These are phyloP conservation scores for Kodamaea anthophila DNA, from an alignment of 1,139 yeast species.

Conservation along the genomic window DNA sequence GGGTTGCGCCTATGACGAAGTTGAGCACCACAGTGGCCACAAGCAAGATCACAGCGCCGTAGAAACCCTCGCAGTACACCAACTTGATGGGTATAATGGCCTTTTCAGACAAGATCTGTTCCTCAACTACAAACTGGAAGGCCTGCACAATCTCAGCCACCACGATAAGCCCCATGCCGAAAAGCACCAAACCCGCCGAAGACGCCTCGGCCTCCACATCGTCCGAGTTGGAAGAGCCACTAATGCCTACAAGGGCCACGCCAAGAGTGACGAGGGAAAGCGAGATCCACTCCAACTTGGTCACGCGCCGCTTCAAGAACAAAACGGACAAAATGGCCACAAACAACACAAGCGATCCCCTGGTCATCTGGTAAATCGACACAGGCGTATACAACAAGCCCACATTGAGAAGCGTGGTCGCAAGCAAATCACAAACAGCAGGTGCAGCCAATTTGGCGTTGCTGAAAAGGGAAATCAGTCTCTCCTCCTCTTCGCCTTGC, in stretches of 20 bases:
- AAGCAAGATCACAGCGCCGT: slow-evolving; percentile 48
- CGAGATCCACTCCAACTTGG: slow-evolving; percentile 64
- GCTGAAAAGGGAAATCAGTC: slow-evolving; percentile 14
- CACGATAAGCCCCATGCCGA: slow-evolving; percentile 57
- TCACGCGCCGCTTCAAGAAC: slow-evolving; percentile 51
- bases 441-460: slow-evolving; percentile 47
- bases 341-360: slow-evolving; percentile 72
- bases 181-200: slow-evolving; percentile 24
- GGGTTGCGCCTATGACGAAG: slow-evolving; percentile 31
- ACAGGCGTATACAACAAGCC: slow-evolving; percentile 74
- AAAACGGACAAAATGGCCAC: slow-evolving; percentile 69
- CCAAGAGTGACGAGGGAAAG: slow-evolving; percentile 58
- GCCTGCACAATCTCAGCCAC: slow-evolving; percentile 66
- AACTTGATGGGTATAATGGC: slow-evolving; percentile 57
- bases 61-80: slow-evolving; percentile 73
- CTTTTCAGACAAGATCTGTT: slow-evolving; percentile 51
- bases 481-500: slow-evolving; percentile 9
- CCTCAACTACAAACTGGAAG: slow-evolving; percentile 73
- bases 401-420: slow-evolving; percentile 71
- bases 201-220: slow-evolving; percentile 10
- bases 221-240: slow-evolving; percentile 41
- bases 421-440: slow-evolving; percentile 64
- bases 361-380: slow-evolving; percentile 79
- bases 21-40: slow-evolving; percentile 40
- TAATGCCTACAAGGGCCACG: slow-evolving; percentile 65